These are phyloP conservation scores for Mucor mucedo DNA, from an alignment of 371 early-diverging fungal genomes.

Conservation along the genomic window DNA sequence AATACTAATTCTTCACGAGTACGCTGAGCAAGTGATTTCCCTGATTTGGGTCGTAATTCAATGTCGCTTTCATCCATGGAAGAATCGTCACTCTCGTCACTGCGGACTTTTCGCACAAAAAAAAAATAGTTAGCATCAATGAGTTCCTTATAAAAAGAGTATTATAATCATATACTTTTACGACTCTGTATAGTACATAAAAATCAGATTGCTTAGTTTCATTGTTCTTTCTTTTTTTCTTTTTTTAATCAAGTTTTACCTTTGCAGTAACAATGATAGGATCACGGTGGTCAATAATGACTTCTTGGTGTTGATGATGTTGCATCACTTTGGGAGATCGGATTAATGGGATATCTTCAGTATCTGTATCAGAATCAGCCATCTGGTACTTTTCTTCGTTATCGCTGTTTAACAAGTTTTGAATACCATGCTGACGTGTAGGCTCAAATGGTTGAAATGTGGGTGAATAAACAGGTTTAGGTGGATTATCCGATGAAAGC, in stretches of 20 bases:
- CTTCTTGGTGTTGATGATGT: not conserved
- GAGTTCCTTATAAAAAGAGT: not conserved
- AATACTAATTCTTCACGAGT: conserved; percentile 32
- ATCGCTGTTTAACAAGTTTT: conserved; percentile 40
- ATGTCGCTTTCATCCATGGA: conserved; percentile 36
- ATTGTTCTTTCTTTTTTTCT: not conserved
- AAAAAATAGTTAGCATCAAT: not conserved
- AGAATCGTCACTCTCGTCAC: conserved; percentile 20
- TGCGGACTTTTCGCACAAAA: not conserved
- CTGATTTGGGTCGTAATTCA: conserved; percentile 10
- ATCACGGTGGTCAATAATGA: conserved; percentile 4
- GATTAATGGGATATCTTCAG: conserved; percentile 38
- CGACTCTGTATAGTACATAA: not conserved
- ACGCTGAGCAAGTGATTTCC: conserved; percentile 24
- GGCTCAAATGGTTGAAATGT: conserved; percentile 1
- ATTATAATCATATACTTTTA: not conserved
- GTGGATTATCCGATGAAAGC: conserved; percentile 37
- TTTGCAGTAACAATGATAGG: conserved; percentile 3
- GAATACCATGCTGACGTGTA: conserved; percentile 31
- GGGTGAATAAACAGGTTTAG: conserved; percentile 12
- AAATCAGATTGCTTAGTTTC: not conserved
- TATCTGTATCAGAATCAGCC: conserved; percentile 50
- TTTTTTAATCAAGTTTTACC: not conserved
- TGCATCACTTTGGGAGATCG: conserved; percentile 13
- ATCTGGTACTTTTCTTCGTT: conserved; percentile 35